Evolutionary conservation across 2,329 filamentous ascomycete genomes (phyloP), one percentile per base, ranked within the genome.

Genomic region (Arthrobotrys musiformis): DNA sequence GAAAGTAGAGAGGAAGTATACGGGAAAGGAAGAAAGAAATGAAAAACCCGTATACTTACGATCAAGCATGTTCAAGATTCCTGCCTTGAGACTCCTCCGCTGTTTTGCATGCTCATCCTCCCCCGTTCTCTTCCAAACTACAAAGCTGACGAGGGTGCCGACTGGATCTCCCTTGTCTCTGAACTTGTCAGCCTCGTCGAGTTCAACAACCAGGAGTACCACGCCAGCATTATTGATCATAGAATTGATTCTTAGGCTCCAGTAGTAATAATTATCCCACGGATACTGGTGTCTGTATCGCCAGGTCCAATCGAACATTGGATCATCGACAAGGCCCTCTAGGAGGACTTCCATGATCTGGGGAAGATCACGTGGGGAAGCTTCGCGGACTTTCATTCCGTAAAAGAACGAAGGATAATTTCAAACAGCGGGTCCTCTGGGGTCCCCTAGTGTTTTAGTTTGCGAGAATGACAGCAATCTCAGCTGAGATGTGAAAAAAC

Each of bases 291-390:
- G 72, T 58, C 72, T 60, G 30, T 76, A 76, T 17, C 72, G 56
- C 72, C 72, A 76, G 30, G 72, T 76, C 72, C 72, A 76, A 58
- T 76, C 72, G 58, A 76, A 76, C 30, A 76, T 17, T 13, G 72
- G 72, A 69, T 76, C 72, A 63, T 76, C 72, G 46, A 64, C 72
- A 4, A 76, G 72, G 26, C 72, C 72, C 46, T 68, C 72, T 4
- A 76, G 64, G 26, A 76, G 64, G 35, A 76, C 72, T 33, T 70
- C 72, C 72, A 76, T 76, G 48, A 76, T 76, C 54, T 76, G 72
- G 26, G 72, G 72, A 63, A 76, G 72, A 70, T 76, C 72, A 76
- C 72, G 72, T 76, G 72, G 72, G 50, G 72, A 64, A 58, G 72
- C 72, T 58, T 76, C 72, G 33, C 72, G 72, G 22, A 76, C 11